These are phyloP conservation scores for Xenosphaeropsis pyriputrescens DNA, from an alignment of 2,329 filamentous ascomycete genomes.

Conservation along the genomic window DNA sequence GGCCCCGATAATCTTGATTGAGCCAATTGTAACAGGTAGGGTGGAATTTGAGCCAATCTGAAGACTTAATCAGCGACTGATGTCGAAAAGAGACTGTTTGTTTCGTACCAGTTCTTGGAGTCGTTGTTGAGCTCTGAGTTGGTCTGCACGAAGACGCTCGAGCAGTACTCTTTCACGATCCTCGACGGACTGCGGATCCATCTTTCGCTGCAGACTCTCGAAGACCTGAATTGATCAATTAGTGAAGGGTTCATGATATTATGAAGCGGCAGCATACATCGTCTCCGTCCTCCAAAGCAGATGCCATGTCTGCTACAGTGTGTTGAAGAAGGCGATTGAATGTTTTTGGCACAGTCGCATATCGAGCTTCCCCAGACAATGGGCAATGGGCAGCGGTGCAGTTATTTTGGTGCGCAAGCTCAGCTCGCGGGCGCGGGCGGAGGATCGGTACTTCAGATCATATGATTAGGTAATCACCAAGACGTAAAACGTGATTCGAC, in stretches of 20 bases:
- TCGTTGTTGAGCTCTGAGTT: constrained; percentile 38
- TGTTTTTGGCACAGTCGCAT: background rate
- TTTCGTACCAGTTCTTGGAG: constrained; percentile 46
- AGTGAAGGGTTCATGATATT: constrained; percentile 1
- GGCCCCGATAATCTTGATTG: constrained; percentile 71
- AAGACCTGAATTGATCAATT: constrained; percentile 31
- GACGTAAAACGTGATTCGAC: too few species aligned
- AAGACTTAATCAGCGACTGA: constrained; percentile 2
- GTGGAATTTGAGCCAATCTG: constrained; percentile 72
- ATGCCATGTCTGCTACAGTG: constrained; percentile 9
- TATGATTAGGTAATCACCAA: too few species aligned
- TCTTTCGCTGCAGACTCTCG: constrained; percentile 39
- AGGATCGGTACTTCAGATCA: too few species aligned
- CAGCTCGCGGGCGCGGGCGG: too few species aligned
- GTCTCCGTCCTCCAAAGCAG: constrained; percentile 20
- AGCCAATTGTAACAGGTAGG: constrained; percentile 76
- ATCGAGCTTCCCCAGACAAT: background rate
- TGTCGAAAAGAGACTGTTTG: background rate
- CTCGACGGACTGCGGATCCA: constrained; percentile 42
- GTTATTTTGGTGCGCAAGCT: too few species aligned
- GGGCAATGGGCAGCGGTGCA: too few species aligned
- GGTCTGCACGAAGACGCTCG: constrained; percentile 17
- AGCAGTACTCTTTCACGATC: constrained; percentile 44
- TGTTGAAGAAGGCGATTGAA: background rate
- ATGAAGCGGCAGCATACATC: constrained; percentile 21